Percentiles rank a stretch among this genome's conserved stretches.
Conservation (phyloP, 306 rosid species). For the Cajanus cajan region DNA sequence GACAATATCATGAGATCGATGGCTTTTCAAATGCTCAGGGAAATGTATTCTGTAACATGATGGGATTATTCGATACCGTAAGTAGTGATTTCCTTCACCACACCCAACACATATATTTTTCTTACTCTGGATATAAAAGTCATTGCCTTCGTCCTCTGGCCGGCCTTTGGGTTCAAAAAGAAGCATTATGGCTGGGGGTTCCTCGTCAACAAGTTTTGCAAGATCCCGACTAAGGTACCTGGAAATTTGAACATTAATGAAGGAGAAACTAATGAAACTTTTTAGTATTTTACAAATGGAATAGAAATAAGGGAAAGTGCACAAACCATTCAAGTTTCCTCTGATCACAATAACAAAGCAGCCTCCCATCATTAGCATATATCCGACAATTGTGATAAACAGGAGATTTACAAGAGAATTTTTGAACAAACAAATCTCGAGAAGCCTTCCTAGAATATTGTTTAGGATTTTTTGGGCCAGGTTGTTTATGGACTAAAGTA, state of each 20-base stretch:
- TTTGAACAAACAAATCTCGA: slow-evolving; percentile 83
- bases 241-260: slow-evolving; percentile 33
- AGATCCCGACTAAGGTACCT: slow-evolving; percentile 85
- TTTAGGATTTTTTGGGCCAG: slow-evolving; percentile 48
- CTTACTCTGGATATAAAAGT: slow-evolving; percentile 91
- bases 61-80: slow-evolving; percentile 91
- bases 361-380: slow-evolving; percentile 90
- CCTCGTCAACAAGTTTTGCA: slow-evolving; percentile 75
- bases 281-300: slow-evolving; percentile 1
- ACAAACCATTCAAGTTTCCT: slow-evolving; percentile 93
- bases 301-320: slow-evolving; percentile 30
- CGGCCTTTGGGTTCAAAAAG: slow-evolving; percentile 99
- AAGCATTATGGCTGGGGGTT: slow-evolving; percentile 92
- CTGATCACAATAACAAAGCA: slow-evolving; percentile 94
- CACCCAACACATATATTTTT: slow-evolving; percentile 96
- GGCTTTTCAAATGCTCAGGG: slow-evolving; percentile 97
- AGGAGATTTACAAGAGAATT: slow-evolving; percentile 91
- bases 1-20: slow-evolving; percentile 95
- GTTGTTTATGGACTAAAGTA: slow-evolving; percentile 45
- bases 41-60: slow-evolving; percentile 96
- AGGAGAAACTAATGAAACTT: slow-evolving; percentile 18
- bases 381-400: slow-evolving; percentile 96
- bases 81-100: slow-evolving; percentile 89
- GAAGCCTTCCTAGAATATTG: slow-evolving; percentile 64
- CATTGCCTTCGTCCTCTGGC: slow-evolving; percentile 96